Evolutionary conservation across 352 stramenopile species (phyloP), one percentile per base, ranked within the genome.

Genomic region (Phytophthora rubi): DNA sequence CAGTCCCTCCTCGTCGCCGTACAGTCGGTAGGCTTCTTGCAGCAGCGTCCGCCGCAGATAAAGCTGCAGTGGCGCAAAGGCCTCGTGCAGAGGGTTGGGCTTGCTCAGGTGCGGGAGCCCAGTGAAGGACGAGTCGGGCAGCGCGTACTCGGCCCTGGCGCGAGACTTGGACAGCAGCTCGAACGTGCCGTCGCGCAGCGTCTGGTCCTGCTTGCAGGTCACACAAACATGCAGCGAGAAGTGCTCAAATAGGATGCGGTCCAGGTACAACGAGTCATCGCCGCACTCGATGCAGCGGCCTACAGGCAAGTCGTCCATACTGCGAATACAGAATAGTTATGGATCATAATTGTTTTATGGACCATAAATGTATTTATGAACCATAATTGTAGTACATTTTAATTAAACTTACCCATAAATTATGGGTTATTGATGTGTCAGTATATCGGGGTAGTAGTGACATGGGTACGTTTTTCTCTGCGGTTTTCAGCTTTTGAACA

Each of bases 141-240:
- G 67, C 35, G 80, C 80, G 53, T 81, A 93, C 37, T 91, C 85
- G 18, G 39, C 45, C 56, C 83, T 86, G 28, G 83, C 85, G 12
- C 68, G 76, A 62, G 74, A 81, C 64, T 91, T 93, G 42, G 83
- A 71, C 54, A 93, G 65, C 23, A 93, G 45, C 71, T 90, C 80
- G 71, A 90, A 93, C 48, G 70, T 60, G 12, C 85, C 81, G 44
- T 75, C 59, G n/a, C 67, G 74, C 26, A 89, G 64, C 23, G 80
- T 89, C 42, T 65, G 60, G 62, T 89, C 71, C 51, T 93, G 85
- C 53, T 87, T 90, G 70, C 85, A 93, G 2, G 54, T 68, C 39
- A 90, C 30, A n/a, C 85, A 93, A 57, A 93, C 83, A 4, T 53
- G 56, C 35, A 93, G 53, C 13, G 75, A 67, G 58, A 93, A 93